A percentile compares a stretch with the other conserved stretches of the same genome.
Evolutionary conservation across 2,329 filamentous ascomycete species (phyloP).

Genomic region (Cercospora sp.): DNA sequence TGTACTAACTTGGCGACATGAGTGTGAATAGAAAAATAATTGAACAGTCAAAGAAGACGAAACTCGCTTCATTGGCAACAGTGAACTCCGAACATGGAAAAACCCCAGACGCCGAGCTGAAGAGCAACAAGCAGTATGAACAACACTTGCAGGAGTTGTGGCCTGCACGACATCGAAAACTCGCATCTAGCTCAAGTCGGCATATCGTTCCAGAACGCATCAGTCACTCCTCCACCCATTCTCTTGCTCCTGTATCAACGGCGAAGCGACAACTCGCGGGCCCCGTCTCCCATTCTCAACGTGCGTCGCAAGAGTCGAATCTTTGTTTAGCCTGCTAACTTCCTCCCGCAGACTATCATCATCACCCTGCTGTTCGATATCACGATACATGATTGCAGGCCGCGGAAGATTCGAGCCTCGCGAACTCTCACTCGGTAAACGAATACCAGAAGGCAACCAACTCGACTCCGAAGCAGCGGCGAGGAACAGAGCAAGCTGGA

Average conservation of each 20-base stretch:
- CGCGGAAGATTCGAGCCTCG: constrained; percentile 15
- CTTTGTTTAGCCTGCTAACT: constrained; percentile 34
- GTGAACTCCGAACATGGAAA: background rate
- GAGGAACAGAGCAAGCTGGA: constrained; percentile 33
- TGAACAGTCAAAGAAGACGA: background rate
- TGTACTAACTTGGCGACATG: background rate
- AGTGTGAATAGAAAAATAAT: background rate
- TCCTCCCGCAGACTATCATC: constrained; percentile 34
- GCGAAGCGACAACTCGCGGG: constrained; percentile 11
- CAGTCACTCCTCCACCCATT: constrained; percentile 18
- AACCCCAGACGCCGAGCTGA: background rate
- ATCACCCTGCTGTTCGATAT: constrained; percentile 31
- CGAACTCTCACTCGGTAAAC: constrained; percentile 28
- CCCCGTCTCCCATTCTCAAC: constrained; percentile 30
- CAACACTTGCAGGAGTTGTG: background rate
- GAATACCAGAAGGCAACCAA: constrained; percentile 35
- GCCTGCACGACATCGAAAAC: background rate
- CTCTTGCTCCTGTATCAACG: constrained; percentile 22
- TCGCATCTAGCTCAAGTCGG: background rate
- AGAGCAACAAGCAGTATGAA: background rate
- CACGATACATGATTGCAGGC: constrained; percentile 31
- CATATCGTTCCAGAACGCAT: background rate
- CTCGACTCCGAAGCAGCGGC: constrained; percentile 30
- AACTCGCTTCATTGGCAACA: background rate
- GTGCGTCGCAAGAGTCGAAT: constrained; percentile 34